Conservation (phyloP, 2,329 filamentous ascomycete species). For the Aspergillus sergii region DNA sequence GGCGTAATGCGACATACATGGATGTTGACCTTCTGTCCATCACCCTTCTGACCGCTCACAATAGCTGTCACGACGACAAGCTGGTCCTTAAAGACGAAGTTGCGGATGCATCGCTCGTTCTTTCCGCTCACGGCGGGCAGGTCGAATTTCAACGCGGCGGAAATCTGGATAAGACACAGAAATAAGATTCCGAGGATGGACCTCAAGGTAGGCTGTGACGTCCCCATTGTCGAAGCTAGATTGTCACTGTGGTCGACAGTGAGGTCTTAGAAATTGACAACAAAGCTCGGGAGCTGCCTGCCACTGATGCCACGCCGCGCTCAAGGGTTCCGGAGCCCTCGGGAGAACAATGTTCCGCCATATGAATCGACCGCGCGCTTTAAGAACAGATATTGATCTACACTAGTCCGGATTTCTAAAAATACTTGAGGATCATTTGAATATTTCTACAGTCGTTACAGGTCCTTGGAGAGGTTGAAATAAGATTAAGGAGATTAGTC, state of each 20-base stretch:
- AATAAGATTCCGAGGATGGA: slow-evolving; percentile 34
- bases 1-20: slow-evolving; percentile 60
- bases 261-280: slow-evolving; percentile 22
- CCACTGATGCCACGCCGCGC: slow-evolving; percentile 41
- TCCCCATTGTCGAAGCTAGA: slow-evolving; percentile 31
- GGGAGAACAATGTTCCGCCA: slow-evolving; percentile 36
- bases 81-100: slow-evolving; percentile 90
- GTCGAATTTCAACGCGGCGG: slow-evolving; percentile 87
- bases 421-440: neutral
- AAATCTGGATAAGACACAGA: slow-evolving; percentile 41
- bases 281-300: slow-evolving; percentile 23
- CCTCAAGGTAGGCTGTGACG: slow-evolving; percentile 33
- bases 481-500: neutral
- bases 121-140: slow-evolving; percentile 68
- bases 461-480: neutral
- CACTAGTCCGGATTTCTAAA: neutral
- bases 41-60: slow-evolving; percentile 80
- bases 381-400: slow-evolving; percentile 1
- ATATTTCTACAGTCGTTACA: neutral
- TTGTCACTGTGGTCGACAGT: slow-evolving; percentile 18
- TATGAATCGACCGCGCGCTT: slow-evolving; percentile 4
- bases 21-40: slow-evolving; percentile 93
- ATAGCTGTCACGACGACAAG: slow-evolving; percentile 94
- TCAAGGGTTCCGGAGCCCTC: slow-evolving; percentile 23
- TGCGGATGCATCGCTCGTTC: slow-evolving; percentile 88